Evolutionary conservation across 1,139 yeast species (phyloP), one percentile per base, ranked within the genome.

Genomic region (Pichia sp.): DNA sequence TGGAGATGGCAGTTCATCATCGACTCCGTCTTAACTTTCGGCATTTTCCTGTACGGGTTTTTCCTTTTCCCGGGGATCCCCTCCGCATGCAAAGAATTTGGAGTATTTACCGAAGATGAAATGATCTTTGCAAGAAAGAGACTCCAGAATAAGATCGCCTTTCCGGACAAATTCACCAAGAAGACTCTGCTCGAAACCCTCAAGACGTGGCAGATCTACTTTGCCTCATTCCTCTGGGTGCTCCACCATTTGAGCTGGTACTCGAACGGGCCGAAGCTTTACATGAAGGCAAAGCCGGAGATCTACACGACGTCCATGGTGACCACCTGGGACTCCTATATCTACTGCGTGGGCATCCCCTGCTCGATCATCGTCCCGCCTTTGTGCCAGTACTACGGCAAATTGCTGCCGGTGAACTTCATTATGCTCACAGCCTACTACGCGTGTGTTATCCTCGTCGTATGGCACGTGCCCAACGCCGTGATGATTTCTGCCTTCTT

Each of bases 1-100:
- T 84, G 89, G 89, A 75, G 82, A 67, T 84, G 89, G 88, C 78
- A 82, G 67, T 84, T 80, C 62, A 75, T 84, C 54, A 73, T 84
- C 55, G 87, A 83, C 65, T 85, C 83, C 6, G 66, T 79, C 46
- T 71, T 82, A 45, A 79, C 88, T 1, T 60, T 83, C 36, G 77
- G 89, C 79, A 82, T 67, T 85, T 82, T 87, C 13, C 26, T 85
- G 23, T 66, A 81, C 55, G 91, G 90, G 0, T 74, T 82, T 59
- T 78, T 79, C 61, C 60, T 76, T 58, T 71, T 84, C 57, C 93
- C 93, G 2, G 91, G 90, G 46, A 82, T 86, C 36, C 93, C 93
- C 18, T 67, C 72, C 54, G 75, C 77, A 49, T 79, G 84, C 59
- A 76, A 78, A 25, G 42, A 47, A 34, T 59, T 59, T 45, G 57